Evolutionary conservation across 371 early-diverging fungal genomes (phyloP).

Genomic region (Dichotomocladium elegans): DNA sequence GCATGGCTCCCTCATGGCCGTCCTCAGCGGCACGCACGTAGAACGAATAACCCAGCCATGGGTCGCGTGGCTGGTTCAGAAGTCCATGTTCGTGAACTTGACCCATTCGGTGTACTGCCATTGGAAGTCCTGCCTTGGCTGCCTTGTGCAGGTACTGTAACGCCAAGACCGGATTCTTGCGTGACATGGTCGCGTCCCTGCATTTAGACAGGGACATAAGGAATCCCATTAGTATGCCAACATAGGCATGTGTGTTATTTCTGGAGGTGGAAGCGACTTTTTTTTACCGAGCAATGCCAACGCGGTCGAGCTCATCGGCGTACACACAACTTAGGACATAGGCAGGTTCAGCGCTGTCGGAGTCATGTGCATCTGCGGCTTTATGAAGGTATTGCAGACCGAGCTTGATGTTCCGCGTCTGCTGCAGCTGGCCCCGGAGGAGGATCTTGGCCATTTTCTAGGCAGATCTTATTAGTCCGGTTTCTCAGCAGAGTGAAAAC

Average conservation of each 20-base stretch:
- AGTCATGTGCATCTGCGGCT: slow-evolving; percentile 16
- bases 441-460: slow-evolving; percentile 24
- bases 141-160: slow-evolving; percentile 16
- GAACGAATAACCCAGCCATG: slow-evolving; percentile 7
- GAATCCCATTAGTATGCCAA: too few species aligned
- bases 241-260: too few species aligned
- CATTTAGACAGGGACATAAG: too few species aligned
- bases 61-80: slow-evolving; percentile 8
- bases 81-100: slow-evolving; percentile 13
- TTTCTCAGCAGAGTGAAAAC: too few species aligned
- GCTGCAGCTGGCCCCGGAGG: slow-evolving; percentile 11
- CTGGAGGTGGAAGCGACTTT: background rate
- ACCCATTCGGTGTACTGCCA: slow-evolving; percentile 17
- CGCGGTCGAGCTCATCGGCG: slow-evolving; percentile 22
- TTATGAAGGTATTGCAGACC: slow-evolving; percentile 15
- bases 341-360: slow-evolving; percentile 34
- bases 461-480: too few species aligned
- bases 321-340: slow-evolving; percentile 38
- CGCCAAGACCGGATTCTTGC: slow-evolving; percentile 7
- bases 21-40: slow-evolving; percentile 19
- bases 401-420: slow-evolving; percentile 10
- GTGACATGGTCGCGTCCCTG: slow-evolving; percentile 7
- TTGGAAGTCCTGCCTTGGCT: slow-evolving; percentile 3
- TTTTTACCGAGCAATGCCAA: slow-evolving; percentile 9
- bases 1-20: slow-evolving; percentile 16